phyloP scores from a whole-genome alignment of 768 basidiomycete genomes.

The Xerocomus spinulosus region DNA sequence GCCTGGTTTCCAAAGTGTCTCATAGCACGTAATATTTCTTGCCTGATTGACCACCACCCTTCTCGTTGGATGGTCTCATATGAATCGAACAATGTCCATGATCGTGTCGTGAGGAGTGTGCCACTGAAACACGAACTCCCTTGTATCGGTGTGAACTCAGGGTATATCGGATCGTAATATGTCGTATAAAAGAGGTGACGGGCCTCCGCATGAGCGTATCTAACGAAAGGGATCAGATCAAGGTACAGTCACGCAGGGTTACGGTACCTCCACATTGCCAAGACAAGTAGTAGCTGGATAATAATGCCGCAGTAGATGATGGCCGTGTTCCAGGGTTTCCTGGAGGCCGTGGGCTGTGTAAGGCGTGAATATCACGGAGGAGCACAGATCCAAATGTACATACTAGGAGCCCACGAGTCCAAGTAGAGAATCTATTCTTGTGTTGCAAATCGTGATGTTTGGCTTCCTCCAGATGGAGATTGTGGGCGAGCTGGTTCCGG shows the following conservation, averaged over 20 bases:
- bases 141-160: constrained; percentile 57
- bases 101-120: constrained; percentile 33
- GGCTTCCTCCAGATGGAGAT: constrained; percentile 37
- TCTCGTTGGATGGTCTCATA: constrained; percentile 37
- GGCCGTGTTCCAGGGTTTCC: constrained; percentile 22
- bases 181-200: constrained; percentile 61
- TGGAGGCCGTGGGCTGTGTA: constrained; percentile 17
- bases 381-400: constrained; percentile 12
- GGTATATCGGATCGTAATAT: constrained; percentile 76
- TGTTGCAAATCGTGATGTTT: constrained; percentile 34
- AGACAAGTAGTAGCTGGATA: constrained; percentile 43
- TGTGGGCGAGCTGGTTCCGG: constrained; percentile 42
- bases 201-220: constrained; percentile 45
- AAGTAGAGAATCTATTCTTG: constrained; percentile 34
- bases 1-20: constrained; percentile 35
- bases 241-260: background rate
- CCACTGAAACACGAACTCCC: constrained; percentile 23
- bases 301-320: constrained; percentile 36
- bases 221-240: constrained; percentile 23
- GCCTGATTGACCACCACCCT: constrained; percentile 37
- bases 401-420: constrained; percentile 38
- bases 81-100: constrained; percentile 37
- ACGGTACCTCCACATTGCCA: constrained; percentile 57
- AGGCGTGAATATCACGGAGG: constrained; percentile 6
- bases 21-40: constrained; percentile 37